phyloP scores from a whole-genome alignment of 2,329 filamentous ascomycete species.

The Chrysoporthe cubensis region DNA sequence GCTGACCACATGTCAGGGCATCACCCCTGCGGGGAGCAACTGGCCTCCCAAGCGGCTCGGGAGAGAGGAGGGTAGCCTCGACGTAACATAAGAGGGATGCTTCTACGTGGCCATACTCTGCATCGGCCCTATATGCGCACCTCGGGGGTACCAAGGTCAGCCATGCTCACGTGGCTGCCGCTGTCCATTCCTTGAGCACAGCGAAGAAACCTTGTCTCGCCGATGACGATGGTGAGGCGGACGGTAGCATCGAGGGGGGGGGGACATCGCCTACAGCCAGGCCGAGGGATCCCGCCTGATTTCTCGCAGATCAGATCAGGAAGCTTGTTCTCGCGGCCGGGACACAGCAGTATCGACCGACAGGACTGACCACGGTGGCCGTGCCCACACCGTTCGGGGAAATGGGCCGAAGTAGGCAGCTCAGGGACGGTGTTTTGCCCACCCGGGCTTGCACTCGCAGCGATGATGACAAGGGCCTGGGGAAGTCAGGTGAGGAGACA shows the following conservation, averaged over 20 bases:
- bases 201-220: not conserved
- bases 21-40: not conserved
- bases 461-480: not conserved
- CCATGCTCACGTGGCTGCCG: not conserved
- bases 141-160: not conserved
- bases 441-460: not conserved
- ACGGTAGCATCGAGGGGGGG: not conserved
- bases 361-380: not conserved
- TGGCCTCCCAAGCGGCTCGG: no score
- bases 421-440: not conserved
- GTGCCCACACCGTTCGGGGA: constrained; percentile 5
- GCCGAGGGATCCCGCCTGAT: not conserved
- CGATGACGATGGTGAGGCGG: not conserved
- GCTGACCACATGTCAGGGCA: constrained; percentile 12
- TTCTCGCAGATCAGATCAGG: constrained; percentile 1
- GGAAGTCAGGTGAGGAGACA: constrained; percentile 8
- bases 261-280: not conserved
- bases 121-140: not conserved
- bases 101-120: constrained; percentile 3
- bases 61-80: not conserved
- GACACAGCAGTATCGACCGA: constrained; percentile 8
- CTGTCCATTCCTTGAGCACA: not conserved
- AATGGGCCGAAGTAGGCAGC: constrained; percentile 11
- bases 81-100: not conserved
- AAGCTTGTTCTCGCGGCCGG: not conserved